Evolutionary conservation across 768 basidiomycete species (phyloP).

Genomic region (Boletus sensibilis): DNA sequence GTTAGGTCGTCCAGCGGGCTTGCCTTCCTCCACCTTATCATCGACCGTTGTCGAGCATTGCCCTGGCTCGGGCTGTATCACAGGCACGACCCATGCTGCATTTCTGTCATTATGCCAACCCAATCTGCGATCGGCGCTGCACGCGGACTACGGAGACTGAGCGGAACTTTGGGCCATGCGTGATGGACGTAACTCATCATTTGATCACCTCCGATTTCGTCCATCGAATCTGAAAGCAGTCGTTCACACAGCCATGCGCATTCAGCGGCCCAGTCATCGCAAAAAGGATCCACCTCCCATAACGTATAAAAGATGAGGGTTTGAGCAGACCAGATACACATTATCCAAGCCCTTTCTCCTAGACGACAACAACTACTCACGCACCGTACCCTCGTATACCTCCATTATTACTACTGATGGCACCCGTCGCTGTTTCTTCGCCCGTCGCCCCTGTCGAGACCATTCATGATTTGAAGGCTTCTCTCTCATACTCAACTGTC

Average conservation of each 20-base stretch:
- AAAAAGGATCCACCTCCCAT: background rate
- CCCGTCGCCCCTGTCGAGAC: conserved; percentile 5
- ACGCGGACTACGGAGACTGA: conserved; percentile 5
- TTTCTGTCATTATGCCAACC: background rate
- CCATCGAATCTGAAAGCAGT: too few species aligned
- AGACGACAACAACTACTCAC: background rate
- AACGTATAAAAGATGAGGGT: conserved; percentile 24
- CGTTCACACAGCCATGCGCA: background rate
- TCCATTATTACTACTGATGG: conserved; percentile 5
- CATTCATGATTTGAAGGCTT: conserved; percentile 14
- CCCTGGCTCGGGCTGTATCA: background rate
- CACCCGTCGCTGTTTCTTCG: conserved; percentile 15
- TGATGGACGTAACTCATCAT: too few species aligned
- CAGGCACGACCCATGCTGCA: background rate
- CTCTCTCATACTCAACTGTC: conserved; percentile 8
- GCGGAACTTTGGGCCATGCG: background rate
- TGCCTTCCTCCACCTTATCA: conserved; percentile 6
- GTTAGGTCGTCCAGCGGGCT: background rate
- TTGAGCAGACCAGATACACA: conserved; percentile 2
- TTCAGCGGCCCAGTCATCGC: background rate
- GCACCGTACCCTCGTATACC: background rate
- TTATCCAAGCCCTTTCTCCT: background rate
- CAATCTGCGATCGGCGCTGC: conserved; percentile 11
- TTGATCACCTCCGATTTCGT: too few species aligned
- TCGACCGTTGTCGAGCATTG: conserved; percentile 3